Evolutionary conservation across 2,329 filamentous ascomycete genomes (phyloP), one percentile per base, ranked within the genome.

Genomic region (Reticulascus tulasneorum): DNA sequence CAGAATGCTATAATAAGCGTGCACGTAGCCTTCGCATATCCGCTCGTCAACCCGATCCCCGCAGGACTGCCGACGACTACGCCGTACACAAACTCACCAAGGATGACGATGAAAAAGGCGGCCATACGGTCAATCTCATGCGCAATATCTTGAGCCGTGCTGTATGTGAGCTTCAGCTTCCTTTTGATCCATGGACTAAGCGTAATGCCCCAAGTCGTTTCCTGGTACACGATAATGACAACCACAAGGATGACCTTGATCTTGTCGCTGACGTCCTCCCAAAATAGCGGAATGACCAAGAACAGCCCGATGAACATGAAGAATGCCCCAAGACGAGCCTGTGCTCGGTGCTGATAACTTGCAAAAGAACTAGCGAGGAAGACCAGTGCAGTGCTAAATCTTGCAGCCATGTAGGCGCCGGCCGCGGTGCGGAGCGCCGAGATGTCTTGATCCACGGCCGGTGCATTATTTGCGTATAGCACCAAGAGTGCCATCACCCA

Each of bases 51-150:
- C 0, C 68, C 68, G 11, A 64, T 52, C 7, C 63, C 68, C 2
- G 67, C 64, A 27, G 66, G 65, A 19, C 64, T 62, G 5, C 65
- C 67, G 9, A 71, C 67, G 23, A 73, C 57, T 29, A 71, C 66
- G 38, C 61, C 60, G 40, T 69, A 71, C 12, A 71, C 55, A 42
- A 71, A 72, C 41, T 72, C 69, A 33, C 66, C 69, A 0, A 73
- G 60, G n/a, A 68, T 67, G 37, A 72, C 71, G 42, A 73, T 72
- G 49, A 67, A 71, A 42, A 73, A 72, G 11, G 67, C 68, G 0
- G 66, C 66, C 51, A 70, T 67, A 9, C 69, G 63, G 42, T 73
- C 69, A 22, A 71, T 58, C 44, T 72, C 68, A 41, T 72, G 69
- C 9, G 62, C 57, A 33, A 73, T 67, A 37, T 72, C 67, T 5